Evolutionary conservation across 495 filamentous ascomycete species (phyloP), one percentile per base, ranked within the genome.

Genomic region (Glarea lozoyensis): DNA sequence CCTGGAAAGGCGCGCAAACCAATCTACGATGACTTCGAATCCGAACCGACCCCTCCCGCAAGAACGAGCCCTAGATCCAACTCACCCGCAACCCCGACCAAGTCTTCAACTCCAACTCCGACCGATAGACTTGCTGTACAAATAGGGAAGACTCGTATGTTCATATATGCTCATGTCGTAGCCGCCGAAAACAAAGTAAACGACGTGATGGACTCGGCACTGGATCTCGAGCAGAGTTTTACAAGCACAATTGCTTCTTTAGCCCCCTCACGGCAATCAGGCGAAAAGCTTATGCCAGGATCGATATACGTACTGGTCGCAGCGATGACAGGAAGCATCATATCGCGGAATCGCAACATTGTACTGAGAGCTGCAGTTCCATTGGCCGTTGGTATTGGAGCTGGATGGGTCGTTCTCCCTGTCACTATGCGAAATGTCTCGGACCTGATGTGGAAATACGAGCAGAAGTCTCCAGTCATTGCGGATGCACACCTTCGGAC

Each of bases 111-210:
- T n/a, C 84, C 86, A 12, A 88, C 90, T 10, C 90, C 86, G 12
- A 96, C 92, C 38, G 90, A 94, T 60, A 82, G 89, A 43, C 75
- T 98, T 29, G 87, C 90, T 34, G 70, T 67, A n/a, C 78, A 95
- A 60, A 79, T 98, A 60, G 73, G 82, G 44, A 72, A 70, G 50
- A 82, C 71, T 35, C 85, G 92, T n/a, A 71, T 94, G 29, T 85
- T 83, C 69, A 63, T 93, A 30, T 81, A 96, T 72, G 54, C 63
- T 5, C 78, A 90, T 57, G 77, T 82, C 37, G 71, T 73, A 21
- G 65, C 69, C 17, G 75, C 78, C 45, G 88, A 96, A 67, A 79
- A 84, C 63, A 65, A 72, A 49, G 72, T 94, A 60, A 94, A 96
- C 67, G 51, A 59, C 47, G 65, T 80, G 55, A 77, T 95, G 61